A percentile compares a stretch with the other conserved stretches of the same genome.
phyloP scores from a whole-genome alignment of 495 filamentous ascomycete genomes.

The Neurospora sp. region DNA sequence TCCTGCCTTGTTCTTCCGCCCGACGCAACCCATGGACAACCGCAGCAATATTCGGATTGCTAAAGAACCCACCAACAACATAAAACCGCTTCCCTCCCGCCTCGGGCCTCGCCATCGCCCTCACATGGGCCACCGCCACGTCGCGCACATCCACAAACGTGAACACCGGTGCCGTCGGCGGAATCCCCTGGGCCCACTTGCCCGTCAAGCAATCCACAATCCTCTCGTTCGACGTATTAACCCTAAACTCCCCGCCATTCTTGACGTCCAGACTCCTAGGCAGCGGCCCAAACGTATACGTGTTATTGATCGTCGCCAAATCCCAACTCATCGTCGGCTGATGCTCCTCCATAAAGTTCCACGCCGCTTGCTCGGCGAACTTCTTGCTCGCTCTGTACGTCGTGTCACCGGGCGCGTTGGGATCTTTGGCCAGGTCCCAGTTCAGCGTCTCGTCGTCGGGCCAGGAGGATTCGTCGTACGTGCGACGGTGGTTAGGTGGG shows the following conservation, averaged over 20 bases:
- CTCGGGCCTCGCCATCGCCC: slow-evolving; percentile 25
- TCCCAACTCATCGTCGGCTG: slow-evolving; percentile 22
- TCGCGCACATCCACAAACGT: slow-evolving; percentile 41
- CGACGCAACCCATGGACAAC: slow-evolving; percentile 16
- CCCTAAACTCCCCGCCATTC: neutral
- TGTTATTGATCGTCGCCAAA: slow-evolving; percentile 35
- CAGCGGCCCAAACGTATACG: slow-evolving; percentile 35
- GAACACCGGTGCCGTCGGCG: slow-evolving; percentile 32
- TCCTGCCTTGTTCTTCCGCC: slow-evolving; percentile 9
- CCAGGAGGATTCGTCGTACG: slow-evolving; percentile 33
- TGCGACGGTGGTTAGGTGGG: slow-evolving; percentile 22
- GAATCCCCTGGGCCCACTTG: slow-evolving; percentile 15
- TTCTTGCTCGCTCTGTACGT: slow-evolving; percentile 34
- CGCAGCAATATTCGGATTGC: slow-evolving; percentile 29
- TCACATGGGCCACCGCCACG: slow-evolving; percentile 33
- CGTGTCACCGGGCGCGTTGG: neutral
- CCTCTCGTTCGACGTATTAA: slow-evolving; percentile 40
- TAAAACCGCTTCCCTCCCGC: slow-evolving; percentile 36
- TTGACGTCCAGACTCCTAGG: slow-evolving; percentile 22
- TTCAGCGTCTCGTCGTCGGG: slow-evolving; percentile 17
- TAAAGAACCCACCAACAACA: slow-evolving; percentile 30
- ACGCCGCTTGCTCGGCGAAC: slow-evolving; percentile 35
- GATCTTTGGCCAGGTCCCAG: slow-evolving; percentile 21
- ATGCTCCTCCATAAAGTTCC: slow-evolving; percentile 26
- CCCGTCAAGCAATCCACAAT: slow-evolving; percentile 31